phyloP scores from a whole-genome alignment of 2,329 filamentous ascomycete genomes.

The Talaromyces pinophilus region DNA sequence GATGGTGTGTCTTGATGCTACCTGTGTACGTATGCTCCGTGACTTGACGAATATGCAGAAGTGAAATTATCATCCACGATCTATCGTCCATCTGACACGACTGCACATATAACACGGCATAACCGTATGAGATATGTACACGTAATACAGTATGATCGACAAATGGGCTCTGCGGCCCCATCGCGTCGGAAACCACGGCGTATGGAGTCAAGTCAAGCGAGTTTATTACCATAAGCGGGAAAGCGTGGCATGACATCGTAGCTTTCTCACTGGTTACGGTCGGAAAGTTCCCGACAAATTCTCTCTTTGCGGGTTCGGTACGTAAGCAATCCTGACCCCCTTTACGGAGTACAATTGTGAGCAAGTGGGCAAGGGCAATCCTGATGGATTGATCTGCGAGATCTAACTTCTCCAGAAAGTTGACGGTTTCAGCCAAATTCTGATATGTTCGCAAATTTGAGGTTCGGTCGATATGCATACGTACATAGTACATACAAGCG shows the following conservation, averaged over 20 bases:
- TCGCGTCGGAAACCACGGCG: not conserved
- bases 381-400: not conserved
- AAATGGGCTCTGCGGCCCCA: not conserved
- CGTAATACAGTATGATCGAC: slow-evolving; percentile 10
- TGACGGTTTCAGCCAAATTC: not conserved
- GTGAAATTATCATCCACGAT: not conserved
- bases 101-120: not conserved
- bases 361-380: not conserved
- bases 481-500: not conserved
- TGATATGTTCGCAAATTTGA: not conserved
- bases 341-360: not conserved
- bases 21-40: not conserved
- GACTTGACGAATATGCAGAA: not conserved
- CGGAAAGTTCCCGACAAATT: not conserved
- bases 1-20: not conserved
- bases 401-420: not conserved
- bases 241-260: not conserved
- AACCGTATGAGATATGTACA: slow-evolving; percentile 2
- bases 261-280: not conserved
- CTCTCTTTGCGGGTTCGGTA: not conserved
- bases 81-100: not conserved
- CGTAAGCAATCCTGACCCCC: not conserved
- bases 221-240: not conserved
- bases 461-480: not conserved
- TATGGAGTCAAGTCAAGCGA: not conserved